Base-by-base conservation (phyloP, 495 filamentous ascomycete genomes). In the Usnea hakonensis region DNA sequence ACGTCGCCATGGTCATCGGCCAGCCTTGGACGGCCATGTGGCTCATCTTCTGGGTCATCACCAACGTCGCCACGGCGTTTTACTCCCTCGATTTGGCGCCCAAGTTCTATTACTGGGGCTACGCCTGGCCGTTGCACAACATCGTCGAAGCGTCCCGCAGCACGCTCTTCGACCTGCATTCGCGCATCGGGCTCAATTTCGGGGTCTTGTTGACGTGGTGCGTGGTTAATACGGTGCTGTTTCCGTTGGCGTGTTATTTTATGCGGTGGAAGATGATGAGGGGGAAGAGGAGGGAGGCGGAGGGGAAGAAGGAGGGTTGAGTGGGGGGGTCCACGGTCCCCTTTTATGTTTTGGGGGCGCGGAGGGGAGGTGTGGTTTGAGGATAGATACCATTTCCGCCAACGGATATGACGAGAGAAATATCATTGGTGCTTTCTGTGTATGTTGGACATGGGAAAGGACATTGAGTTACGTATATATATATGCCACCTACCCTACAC, bases 31-130 rank as follows among this genome's bases (percentile, higher is more conserved):
- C 83, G 13, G 79, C 84, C 1, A 73, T 88, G 19, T 90, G 87
- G 79, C 70, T 90, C 5, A 87, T 90, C 62, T 90, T 89, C 68
- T 90, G 86, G 87, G 84, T 89, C 33, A 87, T 89, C 57, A 85
- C 82, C 4, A 90, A 90, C 68, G 85, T 89, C 5, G 71, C 79
- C 0, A 87, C 84, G 0, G 76, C 77, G 0, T 89, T 90, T 70
- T 87, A 89, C 73, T 67, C 77, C 1, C 67, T 90, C 32, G 80
- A 80, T 37, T 61, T 90, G 26, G 80, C 82, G 10, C 79, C 83
- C 1, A 71, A 70, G 0, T 87, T 88, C 70, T 90, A 84, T 70
- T 66, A 71, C 3, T 90, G 86, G 83, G 87, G 86, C 0, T 87
- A 86, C 74, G 86, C 83, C 11, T 89, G 85, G 85, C 86, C 86